Base-by-base conservation (phyloP, 352 stramenopile genomes). In the Phytophthora lateralis region DNA sequence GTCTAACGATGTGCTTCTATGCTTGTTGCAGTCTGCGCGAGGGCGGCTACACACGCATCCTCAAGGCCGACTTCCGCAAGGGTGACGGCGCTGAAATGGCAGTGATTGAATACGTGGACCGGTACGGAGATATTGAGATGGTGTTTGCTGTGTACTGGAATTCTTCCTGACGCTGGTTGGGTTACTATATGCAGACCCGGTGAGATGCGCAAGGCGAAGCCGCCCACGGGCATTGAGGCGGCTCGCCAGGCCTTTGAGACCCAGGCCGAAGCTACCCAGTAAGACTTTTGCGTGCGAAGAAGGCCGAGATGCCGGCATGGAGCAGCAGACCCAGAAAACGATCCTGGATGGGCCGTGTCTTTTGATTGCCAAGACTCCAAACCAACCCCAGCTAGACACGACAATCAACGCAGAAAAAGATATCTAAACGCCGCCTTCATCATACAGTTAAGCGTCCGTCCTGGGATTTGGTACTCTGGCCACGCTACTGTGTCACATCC, bases 71-170 rank as follows among this genome's bases (percentile, higher is more conserved):
- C 57, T 95, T 93, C 46, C 88, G 96, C 48, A 81, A 80, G 56
- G 96, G 96, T 49, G 96, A 99, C 69, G 96, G 96, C 55, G 96
- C 97, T 54, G 92, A 98, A 52, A 99, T 99, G 97, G 94, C 95
- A 12, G 70, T 99, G 18, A 98, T 99, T 76, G 97, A 99, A 87
- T 99, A 98, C 82, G 91, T 99, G 18, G 97, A 99, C 68, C 85
- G 89, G 88, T 95, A 69, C 41, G 74, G 47, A 47, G 4, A 30
- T 0, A 15, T 8, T 14, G 42, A 32, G 1, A 4, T 27, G 21
- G 6, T 45, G 11, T 21, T 30, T 45, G 20, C 2, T 15, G 43
- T 14, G 26, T 26, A 14, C 3, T 56, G n/a, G 32, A 35, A 8
- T 12, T 54, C 8, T 43, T 52, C 3, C 17, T 62, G 18, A 68